Percentiles rank a stretch among this genome's conserved stretches.
These are phyloP conservation scores for Syzygium syzygioides DNA, from an alignment of 441 rosid species.

Conservation along the genomic window DNA sequence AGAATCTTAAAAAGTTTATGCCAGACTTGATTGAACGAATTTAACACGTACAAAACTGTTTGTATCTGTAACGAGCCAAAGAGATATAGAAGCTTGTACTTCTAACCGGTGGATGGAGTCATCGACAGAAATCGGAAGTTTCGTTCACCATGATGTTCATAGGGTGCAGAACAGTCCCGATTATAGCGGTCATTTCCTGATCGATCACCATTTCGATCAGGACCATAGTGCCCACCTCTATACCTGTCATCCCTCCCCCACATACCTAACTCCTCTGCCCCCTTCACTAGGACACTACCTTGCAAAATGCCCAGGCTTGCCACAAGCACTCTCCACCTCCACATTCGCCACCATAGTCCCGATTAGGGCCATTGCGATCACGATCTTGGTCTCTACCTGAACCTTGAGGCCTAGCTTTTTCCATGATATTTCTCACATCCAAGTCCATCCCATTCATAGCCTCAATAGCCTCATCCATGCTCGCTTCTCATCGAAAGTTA, in stretches of 20 bases:
- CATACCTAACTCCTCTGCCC: slow-evolving; percentile 50
- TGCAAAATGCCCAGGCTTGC: slow-evolving; percentile 87
- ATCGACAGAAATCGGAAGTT: no score
- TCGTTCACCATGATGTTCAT: no score
- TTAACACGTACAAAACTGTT: neutral
- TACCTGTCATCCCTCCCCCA: slow-evolving; percentile 42
- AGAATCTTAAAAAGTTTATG: neutral
- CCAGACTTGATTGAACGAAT: neutral
- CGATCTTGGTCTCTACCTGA: slow-evolving; percentile 56
- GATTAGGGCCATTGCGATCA: neutral
- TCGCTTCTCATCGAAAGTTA: neutral
- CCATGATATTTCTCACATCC: slow-evolving; percentile 78
- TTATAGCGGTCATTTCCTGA: no score
- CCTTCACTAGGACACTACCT: slow-evolving; percentile 77
- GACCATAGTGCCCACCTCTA: no score
- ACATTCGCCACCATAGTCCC: slow-evolving; percentile 18
- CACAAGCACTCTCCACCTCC: slow-evolving; percentile 72
- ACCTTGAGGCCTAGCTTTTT: slow-evolving; percentile 81
- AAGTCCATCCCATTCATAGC: slow-evolving; percentile 85
- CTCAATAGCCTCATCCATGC: slow-evolving; percentile 92
- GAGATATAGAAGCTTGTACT: no score
- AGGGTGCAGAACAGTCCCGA: no score
- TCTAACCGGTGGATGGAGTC: no score
- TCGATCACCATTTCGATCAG: no score
- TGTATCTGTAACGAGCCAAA: no score